Conservation (phyloP, 2,329 filamentous ascomycete genomes). For the Monosporascus sp. region DNA sequence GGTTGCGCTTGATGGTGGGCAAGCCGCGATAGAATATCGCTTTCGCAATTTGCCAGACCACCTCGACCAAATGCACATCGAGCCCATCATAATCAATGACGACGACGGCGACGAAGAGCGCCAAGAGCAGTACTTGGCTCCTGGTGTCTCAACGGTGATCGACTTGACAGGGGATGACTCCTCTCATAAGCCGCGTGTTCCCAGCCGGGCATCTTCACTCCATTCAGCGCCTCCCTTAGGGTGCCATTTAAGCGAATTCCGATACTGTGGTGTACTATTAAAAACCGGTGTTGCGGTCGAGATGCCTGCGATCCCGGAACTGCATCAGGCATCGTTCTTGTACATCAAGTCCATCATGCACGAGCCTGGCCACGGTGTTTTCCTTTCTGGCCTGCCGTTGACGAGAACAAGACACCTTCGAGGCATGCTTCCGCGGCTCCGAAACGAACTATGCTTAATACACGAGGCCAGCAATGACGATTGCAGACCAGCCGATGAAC, state of each 20-base stretch:
- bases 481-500: slow-evolving; percentile 13
- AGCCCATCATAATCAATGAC: neutral
- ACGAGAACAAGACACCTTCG: slow-evolving; percentile 23
- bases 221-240: neutral
- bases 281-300: slow-evolving; percentile 15
- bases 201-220: neutral
- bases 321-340: slow-evolving; percentile 20
- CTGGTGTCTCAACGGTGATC: slow-evolving; percentile 17
- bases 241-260: slow-evolving; percentile 1
- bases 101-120: slow-evolving; percentile 1
- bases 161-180: slow-evolving; percentile 15
- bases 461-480: slow-evolving; percentile 22
- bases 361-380: slow-evolving; percentile 6
- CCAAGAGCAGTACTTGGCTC: slow-evolving; percentile 4
- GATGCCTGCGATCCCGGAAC: slow-evolving; percentile 4
- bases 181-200: neutral
- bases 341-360: slow-evolving; percentile 16
- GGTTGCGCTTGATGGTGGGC: slow-evolving; percentile 3
- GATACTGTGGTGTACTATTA: slow-evolving; percentile 10
- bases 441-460: slow-evolving; percentile 25
- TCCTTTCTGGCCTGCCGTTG: slow-evolving; percentile 24
- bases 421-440: slow-evolving; percentile 20
- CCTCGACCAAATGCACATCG: neutral
- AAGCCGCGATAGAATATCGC: slow-evolving; percentile 12
- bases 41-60: slow-evolving; percentile 7